Evolutionary conservation across 2,329 filamentous ascomycete genomes (phyloP).

Genomic region (Pseudogymnoascus sp.): DNA sequence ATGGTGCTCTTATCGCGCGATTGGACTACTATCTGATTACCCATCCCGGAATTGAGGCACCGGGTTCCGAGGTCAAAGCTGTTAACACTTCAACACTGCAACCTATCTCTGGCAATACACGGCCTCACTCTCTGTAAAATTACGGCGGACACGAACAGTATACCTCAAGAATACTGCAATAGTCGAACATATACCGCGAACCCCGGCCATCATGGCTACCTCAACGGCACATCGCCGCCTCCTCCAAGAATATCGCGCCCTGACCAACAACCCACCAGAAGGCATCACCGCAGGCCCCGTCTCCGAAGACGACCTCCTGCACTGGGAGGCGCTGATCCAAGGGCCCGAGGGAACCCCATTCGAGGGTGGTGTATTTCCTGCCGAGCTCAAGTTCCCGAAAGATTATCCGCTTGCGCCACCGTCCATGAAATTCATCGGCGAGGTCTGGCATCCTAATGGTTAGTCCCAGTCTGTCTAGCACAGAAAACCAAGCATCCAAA

Average conservation of each 20-base stretch:
- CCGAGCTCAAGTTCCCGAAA: constrained; percentile 87
- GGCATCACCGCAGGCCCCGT: constrained; percentile 93
- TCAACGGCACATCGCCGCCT: constrained; percentile 69
- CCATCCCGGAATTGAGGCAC: background rate
- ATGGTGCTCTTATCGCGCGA: background rate
- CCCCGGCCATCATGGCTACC: constrained; percentile 40
- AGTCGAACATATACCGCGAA: background rate
- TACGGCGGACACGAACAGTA: background rate
- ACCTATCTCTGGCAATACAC: background rate
- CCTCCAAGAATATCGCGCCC: constrained; percentile 90
- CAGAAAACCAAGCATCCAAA: background rate
- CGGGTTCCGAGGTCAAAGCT: constrained; percentile 1
- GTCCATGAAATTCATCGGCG: constrained; percentile 89
- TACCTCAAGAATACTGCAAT: background rate
- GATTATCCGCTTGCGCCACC: constrained; percentile 96
- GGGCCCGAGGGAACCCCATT: constrained; percentile 94
- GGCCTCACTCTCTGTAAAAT: background rate
- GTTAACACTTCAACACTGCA: background rate
- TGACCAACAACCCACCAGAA: constrained; percentile 92
- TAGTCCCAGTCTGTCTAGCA: constrained; percentile 21
- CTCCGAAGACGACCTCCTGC: constrained; percentile 87
- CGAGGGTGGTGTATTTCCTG: constrained; percentile 90
- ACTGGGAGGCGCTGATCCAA: constrained; percentile 95
- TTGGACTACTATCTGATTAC: background rate
- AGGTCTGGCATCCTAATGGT: constrained; percentile 97